Base-by-base conservation (phyloP, 352 stramenopile species). In the Pythium vanterpoolii region DNA sequence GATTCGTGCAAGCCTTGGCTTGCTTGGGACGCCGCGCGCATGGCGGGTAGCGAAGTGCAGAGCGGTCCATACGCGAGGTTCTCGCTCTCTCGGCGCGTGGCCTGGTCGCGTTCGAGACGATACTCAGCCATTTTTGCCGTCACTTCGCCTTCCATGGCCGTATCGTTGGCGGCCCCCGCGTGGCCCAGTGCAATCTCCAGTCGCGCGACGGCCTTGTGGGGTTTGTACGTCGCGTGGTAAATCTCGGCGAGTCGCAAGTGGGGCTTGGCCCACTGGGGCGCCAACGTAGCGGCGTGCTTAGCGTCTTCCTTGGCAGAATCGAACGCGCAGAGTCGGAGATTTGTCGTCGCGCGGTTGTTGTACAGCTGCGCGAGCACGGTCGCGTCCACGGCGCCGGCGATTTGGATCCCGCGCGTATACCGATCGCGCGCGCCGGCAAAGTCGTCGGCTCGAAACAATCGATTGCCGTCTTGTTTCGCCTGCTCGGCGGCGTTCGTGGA, bases 241-340 rank as follows among this genome's bases (percentile, higher is more conserved):
- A 58, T 38, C 24, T 58, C 36, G 4, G 36, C 50, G 14, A 58
- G 50, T 1, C 38, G 34, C 50, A 49, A 21, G 19, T 58, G 50
- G 9, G 50, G 50, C 38, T 58, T 58, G 21, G 50, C 36, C 50
- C 50, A 49, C 5, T 27, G 36, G 1, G 50, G 50, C 13, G 36
- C 50, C 36, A 58, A 28, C n/a, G 47, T 38, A 5, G 50, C 50
- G 10, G 50, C 50, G 27, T 38, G 50, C 50, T 48, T 58, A 38
- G 36, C 50, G 50, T 58, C 50, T 16, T 49, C 38, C 18, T 58
- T 58, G 5, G 50, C 50, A 13, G 3, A 23, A 5, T 9, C 7
- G 11, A 49, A 58, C 36, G 36, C 23, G 9, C 39, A 8, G 19
- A 58, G 50, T 4, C 50, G 50, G 26, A 47, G 23, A n/a, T n/a